These are phyloP conservation scores for Ceriops zippeliana DNA, from an alignment of 345 rosid species.

Conservation along the genomic window DNA sequence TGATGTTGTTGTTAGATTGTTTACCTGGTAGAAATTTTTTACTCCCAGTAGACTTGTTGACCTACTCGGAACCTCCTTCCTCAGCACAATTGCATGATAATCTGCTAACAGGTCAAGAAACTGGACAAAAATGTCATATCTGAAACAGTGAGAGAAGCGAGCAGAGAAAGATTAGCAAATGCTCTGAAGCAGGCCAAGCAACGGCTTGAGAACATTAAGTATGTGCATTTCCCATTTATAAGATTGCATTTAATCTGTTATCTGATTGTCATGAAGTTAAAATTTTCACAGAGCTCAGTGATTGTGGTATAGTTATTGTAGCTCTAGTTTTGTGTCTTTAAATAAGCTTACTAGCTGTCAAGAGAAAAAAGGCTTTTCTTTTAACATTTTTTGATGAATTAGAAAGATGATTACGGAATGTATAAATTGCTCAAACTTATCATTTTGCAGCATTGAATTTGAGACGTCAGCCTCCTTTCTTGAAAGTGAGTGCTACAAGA, in stretches of 20 bases:
- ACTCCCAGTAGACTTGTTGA: neutral
- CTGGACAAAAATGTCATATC: constrained; percentile 61
- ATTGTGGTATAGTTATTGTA: too few relatives aligned
- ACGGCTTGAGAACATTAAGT: constrained; percentile 45
- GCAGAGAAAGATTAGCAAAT: constrained; percentile 60
- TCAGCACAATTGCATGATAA: constrained; percentile 3
- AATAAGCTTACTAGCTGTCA: neutral
- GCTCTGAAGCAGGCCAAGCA: constrained; percentile 57
- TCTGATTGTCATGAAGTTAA: neutral
- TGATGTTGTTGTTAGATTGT: too few relatives aligned
- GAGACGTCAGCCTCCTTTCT: constrained; percentile 50
- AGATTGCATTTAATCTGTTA: neutral
- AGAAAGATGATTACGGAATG: neutral
- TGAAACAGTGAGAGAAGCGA: constrained; percentile 56
- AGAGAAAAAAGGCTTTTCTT: neutral
- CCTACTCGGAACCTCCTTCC: neutral
- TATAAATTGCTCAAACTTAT: neutral
- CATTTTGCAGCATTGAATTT: constrained; percentile 50
- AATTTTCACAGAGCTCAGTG: neutral
- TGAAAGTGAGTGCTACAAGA: constrained; percentile 73
- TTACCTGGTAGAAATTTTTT: too few relatives aligned
- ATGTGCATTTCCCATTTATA: constrained; percentile 7
- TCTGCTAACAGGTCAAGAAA: constrained; percentile 48
- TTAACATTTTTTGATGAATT: neutral
- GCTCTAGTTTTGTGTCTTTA: neutral